Percentiles rank a stretch among this genome's conserved stretches.
Conservation (phyloP, 805 yeast genomes). For the Sugiyamaella americana region DNA sequence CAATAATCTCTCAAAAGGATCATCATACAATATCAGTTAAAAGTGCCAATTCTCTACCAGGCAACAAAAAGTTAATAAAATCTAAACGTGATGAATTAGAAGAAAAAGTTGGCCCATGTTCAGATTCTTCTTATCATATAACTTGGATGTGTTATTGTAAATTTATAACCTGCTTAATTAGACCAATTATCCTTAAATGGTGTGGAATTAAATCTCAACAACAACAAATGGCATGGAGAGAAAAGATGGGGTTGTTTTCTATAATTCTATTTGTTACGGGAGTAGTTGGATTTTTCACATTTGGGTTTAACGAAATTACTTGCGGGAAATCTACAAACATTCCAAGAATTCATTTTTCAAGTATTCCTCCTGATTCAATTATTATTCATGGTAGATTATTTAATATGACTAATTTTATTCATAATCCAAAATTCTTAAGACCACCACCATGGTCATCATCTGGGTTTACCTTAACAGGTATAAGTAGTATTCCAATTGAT, state of each 20-base stretch:
- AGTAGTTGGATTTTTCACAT: constrained; percentile 39
- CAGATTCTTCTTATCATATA: constrained; percentile 5
- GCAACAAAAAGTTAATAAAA: not conserved
- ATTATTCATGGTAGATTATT: constrained; percentile 71
- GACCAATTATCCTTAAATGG: constrained; percentile 52
- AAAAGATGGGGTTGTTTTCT: constrained; percentile 41
- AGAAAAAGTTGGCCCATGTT: not conserved
- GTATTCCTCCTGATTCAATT: constrained; percentile 48
- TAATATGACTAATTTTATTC: constrained; percentile 48
- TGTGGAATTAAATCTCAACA: constrained; percentile 63
- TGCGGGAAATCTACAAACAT: constrained; percentile 41
- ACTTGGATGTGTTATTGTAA: constrained; percentile 72
- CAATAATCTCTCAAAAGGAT: not conserved
- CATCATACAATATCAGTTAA: no score
- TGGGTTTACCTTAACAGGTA: constrained; percentile 6
- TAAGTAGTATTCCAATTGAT: constrained; percentile 17
- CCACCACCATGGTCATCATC: constrained; percentile 33
- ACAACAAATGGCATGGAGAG: constrained; percentile 86
- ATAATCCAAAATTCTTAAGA: constrained; percentile 43
- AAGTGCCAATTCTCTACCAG: not conserved
- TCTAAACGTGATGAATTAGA: constrained; percentile 2
- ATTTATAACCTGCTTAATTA: constrained; percentile 78
- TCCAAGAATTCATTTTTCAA: constrained; percentile 49
- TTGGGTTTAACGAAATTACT: constrained; percentile 77
- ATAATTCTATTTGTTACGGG: constrained; percentile 15